A percentile compares a stretch with the other conserved stretches of the same genome.
Conservation (phyloP, 140 eudicot species). For the Oenanthe javanica region DNA sequence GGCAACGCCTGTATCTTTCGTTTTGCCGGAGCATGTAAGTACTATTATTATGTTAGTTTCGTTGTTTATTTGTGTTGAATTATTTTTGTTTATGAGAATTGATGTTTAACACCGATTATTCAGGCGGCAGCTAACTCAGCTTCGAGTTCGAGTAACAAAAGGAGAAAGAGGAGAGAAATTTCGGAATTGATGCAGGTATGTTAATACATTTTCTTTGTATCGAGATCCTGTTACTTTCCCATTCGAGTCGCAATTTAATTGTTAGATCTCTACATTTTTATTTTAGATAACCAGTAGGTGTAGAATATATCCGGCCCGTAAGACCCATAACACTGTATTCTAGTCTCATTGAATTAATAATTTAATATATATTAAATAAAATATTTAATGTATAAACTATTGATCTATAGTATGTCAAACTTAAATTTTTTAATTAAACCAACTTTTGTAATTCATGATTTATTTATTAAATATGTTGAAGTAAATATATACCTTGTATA, state of each 20-base stretch:
- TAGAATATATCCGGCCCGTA: not conserved
- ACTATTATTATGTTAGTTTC: not conserved
- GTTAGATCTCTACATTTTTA: not conserved
- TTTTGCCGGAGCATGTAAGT: not conserved
- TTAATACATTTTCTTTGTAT: not conserved
- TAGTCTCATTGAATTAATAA: too few species aligned
- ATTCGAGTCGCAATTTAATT: not conserved
- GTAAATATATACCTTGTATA: too few species aligned
- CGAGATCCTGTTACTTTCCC: not conserved
- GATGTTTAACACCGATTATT: not conserved
- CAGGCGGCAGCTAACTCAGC: conserved; percentile 2
- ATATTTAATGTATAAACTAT: too few species aligned
- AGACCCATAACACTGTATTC: not conserved
- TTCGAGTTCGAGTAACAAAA: not conserved
- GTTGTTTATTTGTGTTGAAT: not conserved
- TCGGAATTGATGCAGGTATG: conserved; percentile 3
- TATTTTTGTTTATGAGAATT: not conserved
- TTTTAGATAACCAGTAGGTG: not conserved
- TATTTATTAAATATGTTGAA: too few species aligned
- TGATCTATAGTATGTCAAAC: too few species aligned
- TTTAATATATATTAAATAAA: too few species aligned
- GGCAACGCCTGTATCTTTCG: not conserved
- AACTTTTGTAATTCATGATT: too few species aligned
- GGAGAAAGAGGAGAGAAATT: not conserved
- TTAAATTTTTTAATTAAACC: too few species aligned